Percentiles rank a stretch among this genome's conserved stretches.
These are phyloP conservation scores for Lichtheimia ramosa DNA, from an alignment of 371 early-diverging fungal species.

Conservation along the genomic window DNA sequence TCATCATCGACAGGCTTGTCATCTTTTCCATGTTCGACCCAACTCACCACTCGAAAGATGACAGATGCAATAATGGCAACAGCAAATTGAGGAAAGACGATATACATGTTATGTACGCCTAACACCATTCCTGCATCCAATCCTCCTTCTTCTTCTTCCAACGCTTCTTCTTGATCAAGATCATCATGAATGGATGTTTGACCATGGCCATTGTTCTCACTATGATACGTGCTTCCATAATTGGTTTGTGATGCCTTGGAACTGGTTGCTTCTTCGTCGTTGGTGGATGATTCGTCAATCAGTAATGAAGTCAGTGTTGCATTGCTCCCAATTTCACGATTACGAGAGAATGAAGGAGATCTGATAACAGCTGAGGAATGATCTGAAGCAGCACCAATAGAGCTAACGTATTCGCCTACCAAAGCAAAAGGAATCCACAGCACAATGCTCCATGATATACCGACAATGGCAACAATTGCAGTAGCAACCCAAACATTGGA, in stretches of 20 bases:
- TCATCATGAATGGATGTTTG: background rate
- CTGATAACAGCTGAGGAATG: background rate
- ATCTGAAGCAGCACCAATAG: background rate
- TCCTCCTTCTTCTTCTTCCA: constrained; percentile 1
- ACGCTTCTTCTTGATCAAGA: background rate
- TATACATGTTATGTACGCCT: constrained; percentile 74
- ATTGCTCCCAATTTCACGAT: background rate
- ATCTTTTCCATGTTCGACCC: constrained; percentile 16
- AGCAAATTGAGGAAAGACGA: constrained; percentile 68
- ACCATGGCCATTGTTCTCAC: background rate
- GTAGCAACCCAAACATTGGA: constrained; percentile 43
- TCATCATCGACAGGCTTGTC: constrained; percentile 1
- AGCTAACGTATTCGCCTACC: constrained; percentile 58
- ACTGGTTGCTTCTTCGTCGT: no score
- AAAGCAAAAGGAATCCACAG: constrained; percentile 74
- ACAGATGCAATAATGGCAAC: constrained; percentile 42
- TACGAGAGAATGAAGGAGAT: background rate
- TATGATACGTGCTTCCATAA: background rate
- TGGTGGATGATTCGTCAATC: no score
- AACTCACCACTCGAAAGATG: constrained; percentile 29
- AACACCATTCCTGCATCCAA: constrained; percentile 56
- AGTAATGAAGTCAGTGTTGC: background rate
- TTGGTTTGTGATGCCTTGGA: background rate
- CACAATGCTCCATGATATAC: constrained; percentile 66
- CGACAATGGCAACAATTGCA: constrained; percentile 50